Conservation (phyloP, 2,329 filamentous ascomycete genomes). For the Aspergillus novofumigatus region DNA sequence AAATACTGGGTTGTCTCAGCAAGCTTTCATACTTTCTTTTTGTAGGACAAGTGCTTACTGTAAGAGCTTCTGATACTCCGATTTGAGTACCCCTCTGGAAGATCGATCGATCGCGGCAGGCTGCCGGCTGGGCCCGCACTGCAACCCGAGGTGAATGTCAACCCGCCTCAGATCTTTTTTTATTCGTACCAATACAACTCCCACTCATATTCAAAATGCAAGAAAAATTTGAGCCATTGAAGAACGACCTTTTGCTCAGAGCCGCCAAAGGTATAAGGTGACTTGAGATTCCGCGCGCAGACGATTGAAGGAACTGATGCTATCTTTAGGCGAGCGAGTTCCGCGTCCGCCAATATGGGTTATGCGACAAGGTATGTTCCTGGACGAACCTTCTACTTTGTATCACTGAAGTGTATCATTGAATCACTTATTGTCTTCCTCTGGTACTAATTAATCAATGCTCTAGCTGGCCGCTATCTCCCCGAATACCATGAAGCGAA, state of each 20-base stretch:
- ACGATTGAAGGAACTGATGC: constrained; percentile 12
- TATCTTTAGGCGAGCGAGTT: constrained; percentile 69
- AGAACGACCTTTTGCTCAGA: constrained; percentile 89
- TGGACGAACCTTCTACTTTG: neutral
- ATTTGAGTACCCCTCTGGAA: neutral
- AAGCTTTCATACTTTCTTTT: neutral
- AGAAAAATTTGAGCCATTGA: constrained; percentile 72
- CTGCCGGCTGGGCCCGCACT: neutral
- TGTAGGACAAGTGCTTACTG: too few relatives aligned
- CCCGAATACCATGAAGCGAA: constrained; percentile 98
- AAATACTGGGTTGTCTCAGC: neutral
- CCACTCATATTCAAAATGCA: constrained; percentile 50
- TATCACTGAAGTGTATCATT: neutral
- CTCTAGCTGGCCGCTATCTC: constrained; percentile 84
- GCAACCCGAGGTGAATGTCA: constrained; percentile 11
- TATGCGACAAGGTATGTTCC: constrained; percentile 83
- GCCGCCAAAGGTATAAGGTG: constrained; percentile 70
- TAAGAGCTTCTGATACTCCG: neutral
- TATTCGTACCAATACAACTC: constrained; percentile 14
- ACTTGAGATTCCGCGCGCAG: neutral
- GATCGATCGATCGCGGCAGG: too few relatives aligned
- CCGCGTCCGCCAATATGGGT: constrained; percentile 97
- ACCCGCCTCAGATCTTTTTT: constrained; percentile 19
- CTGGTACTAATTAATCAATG: constrained; percentile 3
- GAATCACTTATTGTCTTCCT: neutral